Conservation (phyloP, 2,329 filamentous ascomycete species). For the Incumbomyces lentus region DNA sequence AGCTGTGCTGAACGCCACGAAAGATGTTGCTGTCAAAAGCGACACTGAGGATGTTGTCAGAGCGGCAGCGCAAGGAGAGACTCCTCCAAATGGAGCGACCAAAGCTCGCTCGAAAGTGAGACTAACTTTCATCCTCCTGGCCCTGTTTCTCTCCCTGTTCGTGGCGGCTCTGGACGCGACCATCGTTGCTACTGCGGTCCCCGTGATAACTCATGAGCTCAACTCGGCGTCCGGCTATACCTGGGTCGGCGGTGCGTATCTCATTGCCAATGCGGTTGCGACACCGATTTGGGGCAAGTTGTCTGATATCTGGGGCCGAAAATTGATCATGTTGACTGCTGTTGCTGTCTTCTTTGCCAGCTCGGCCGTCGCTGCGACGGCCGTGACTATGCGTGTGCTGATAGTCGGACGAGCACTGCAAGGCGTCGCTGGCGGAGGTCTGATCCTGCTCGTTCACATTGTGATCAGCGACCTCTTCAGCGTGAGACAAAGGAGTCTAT, state of each 20-base stretch:
- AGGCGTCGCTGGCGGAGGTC: constrained; percentile 44
- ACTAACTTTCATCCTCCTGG: constrained; percentile 18
- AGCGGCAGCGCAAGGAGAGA: too few relatives aligned
- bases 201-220: constrained; percentile 34
- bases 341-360: constrained; percentile 40
- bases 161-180: constrained; percentile 24
- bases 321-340: constrained; percentile 41
- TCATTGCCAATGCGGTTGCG: constrained; percentile 57
- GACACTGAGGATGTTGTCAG: too few relatives aligned
- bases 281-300: constrained; percentile 61
- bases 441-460: constrained; percentile 44
- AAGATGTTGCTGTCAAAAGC: not conserved
- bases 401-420: constrained; percentile 45
- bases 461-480: constrained; percentile 48
- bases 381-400: constrained; percentile 40
- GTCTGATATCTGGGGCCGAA: constrained; percentile 49
- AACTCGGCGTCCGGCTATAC: constrained; percentile 59
- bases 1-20: too few relatives aligned
- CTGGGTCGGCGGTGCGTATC: constrained; percentile 67
- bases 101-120: constrained; percentile 16
- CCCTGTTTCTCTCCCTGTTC: constrained; percentile 22
- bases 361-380: constrained; percentile 41
- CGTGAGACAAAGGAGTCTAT: constrained; percentile 36
- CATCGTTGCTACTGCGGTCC: constrained; percentile 26
- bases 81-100: not conserved